These are phyloP conservation scores for Raffaelea deltoideospora DNA, from an alignment of 2,329 filamentous ascomycete genomes.

Conservation along the genomic window DNA sequence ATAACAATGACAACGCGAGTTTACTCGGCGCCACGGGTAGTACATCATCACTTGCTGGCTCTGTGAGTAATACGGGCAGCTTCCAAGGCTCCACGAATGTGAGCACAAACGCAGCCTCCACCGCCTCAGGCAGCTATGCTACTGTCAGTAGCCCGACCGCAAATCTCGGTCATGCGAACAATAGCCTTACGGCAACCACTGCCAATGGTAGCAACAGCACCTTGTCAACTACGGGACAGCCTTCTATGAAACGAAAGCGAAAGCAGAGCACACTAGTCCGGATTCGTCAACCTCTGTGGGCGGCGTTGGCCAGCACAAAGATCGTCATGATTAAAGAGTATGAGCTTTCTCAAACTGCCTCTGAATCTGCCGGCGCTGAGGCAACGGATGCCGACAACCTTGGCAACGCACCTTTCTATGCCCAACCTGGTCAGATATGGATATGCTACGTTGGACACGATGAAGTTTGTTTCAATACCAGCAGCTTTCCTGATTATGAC, in stretches of 20 bases:
- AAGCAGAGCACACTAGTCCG: constrained; percentile 85
- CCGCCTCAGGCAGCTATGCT: no score
- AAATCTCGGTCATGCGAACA: no score
- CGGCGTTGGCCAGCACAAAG: constrained; percentile 87
- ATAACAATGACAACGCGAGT: no score
- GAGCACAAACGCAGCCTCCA: no score
- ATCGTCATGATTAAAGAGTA: constrained; percentile 90
- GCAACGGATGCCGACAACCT: constrained; percentile 64
- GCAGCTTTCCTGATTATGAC: constrained; percentile 38
- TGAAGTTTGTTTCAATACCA: constrained; percentile 63
- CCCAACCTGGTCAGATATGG: constrained; percentile 60
- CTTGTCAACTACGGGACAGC: no score
- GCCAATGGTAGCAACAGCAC: background rate
- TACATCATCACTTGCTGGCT: no score
- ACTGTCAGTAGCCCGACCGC: no score
- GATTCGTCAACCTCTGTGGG: constrained; percentile 85
- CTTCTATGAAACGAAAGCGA: constrained; percentile 64
- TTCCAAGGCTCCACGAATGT: no score
- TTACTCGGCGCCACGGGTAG: no score
- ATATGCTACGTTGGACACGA: constrained; percentile 67
- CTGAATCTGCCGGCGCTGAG: constrained; percentile 58
- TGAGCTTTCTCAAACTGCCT: constrained; percentile 62
- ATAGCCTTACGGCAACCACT: background rate
- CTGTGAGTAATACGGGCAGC: no score
- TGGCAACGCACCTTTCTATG: constrained; percentile 59